A percentile compares a stretch with the other conserved stretches of the same genome.
phyloP scores from a whole-genome alignment of 192 early-diverging fungal genomes.

The Linnemannia schmuckeri region DNA sequence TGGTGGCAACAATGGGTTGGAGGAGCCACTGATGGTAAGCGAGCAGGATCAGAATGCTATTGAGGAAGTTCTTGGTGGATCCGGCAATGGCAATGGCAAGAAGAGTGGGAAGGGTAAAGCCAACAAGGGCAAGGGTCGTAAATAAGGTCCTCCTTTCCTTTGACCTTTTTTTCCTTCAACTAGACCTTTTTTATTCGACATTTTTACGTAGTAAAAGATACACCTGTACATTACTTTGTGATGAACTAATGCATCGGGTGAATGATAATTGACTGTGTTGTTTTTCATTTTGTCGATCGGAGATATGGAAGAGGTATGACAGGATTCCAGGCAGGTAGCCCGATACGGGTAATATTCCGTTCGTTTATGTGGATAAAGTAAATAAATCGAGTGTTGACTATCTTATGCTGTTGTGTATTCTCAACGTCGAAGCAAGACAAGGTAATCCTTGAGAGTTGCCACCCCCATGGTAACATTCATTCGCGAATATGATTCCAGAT shows the following conservation, averaged over 20 bases:
- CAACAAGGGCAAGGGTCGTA: slow-evolving; percentile 57
- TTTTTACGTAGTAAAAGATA: too few relatives aligned
- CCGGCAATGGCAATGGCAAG: slow-evolving; percentile 14
- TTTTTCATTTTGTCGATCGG: too few relatives aligned
- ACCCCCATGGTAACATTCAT: not conserved
- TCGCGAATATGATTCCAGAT: not conserved
- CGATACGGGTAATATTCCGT: too few relatives aligned
- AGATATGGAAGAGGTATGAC: too few relatives aligned
- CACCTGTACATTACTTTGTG: too few relatives aligned
- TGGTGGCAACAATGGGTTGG: slow-evolving; percentile 5
- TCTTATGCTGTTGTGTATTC: not conserved
- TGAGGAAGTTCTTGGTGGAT: slow-evolving; percentile 6
- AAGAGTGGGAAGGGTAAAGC: slow-evolving; percentile 56
- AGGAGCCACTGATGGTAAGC: slow-evolving; percentile 29
- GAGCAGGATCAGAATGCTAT: slow-evolving; percentile 25
- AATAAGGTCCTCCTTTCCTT: slow-evolving; percentile 10
- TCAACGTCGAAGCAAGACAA: not conserved
- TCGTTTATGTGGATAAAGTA: too few relatives aligned
- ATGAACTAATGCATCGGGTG: too few relatives aligned
- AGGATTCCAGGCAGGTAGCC: too few relatives aligned
- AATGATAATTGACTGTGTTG: too few relatives aligned
- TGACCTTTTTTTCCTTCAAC: not conserved
- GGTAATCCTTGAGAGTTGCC: not conserved
- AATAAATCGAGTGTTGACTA: too few relatives aligned
- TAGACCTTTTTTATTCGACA: too few relatives aligned